Percentiles rank a stretch among this genome's conserved stretches.
Conservation (phyloP, 1,139 yeast species). For the Hansenula lynferdii region DNA sequence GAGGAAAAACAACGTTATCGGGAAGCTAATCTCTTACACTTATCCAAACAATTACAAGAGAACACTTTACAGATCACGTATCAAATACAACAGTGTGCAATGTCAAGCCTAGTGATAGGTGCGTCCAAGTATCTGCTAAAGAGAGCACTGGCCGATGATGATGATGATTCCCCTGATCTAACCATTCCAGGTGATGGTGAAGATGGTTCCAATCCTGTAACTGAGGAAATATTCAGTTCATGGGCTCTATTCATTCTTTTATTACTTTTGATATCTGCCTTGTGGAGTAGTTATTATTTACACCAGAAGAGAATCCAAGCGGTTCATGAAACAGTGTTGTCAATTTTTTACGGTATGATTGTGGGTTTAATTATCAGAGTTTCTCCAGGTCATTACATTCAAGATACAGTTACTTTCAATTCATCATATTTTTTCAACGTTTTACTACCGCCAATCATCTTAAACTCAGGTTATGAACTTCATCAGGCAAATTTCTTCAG, state of each 20-base stretch:
- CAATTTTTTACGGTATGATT: slow-evolving; percentile 95
- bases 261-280: slow-evolving; percentile 74
- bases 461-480: slow-evolving; percentile 93
- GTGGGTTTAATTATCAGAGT: slow-evolving; percentile 88
- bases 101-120: slow-evolving; percentile 13
- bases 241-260: slow-evolving; percentile 94
- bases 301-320: slow-evolving; percentile 92
- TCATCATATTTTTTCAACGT: slow-evolving; percentile 93
- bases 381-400: slow-evolving; percentile 94
- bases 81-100: neutral
- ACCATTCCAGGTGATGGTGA: slow-evolving; percentile 46
- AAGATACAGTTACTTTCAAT: slow-evolving; percentile 93
- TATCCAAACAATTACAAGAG: no score
- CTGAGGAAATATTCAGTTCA: slow-evolving; percentile 92
- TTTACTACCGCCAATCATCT: slow-evolving; percentile 89
- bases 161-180: slow-evolving; percentile 23
- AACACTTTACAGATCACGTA: neutral
- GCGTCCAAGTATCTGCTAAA: slow-evolving; percentile 17
- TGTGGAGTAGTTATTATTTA: slow-evolving; percentile 92
- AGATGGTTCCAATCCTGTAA: slow-evolving; percentile 79
- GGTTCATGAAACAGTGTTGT: slow-evolving; percentile 92
- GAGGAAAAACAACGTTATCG: no score
- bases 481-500: slow-evolving; percentile 94
- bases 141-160: slow-evolving; percentile 18
- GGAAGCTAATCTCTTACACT: no score